A percentile compares a stretch with the other conserved stretches of the same genome.
Evolutionary conservation across 1,284 basidiomycete species (phyloP).

Genomic region (Puccinia novopanici): DNA sequence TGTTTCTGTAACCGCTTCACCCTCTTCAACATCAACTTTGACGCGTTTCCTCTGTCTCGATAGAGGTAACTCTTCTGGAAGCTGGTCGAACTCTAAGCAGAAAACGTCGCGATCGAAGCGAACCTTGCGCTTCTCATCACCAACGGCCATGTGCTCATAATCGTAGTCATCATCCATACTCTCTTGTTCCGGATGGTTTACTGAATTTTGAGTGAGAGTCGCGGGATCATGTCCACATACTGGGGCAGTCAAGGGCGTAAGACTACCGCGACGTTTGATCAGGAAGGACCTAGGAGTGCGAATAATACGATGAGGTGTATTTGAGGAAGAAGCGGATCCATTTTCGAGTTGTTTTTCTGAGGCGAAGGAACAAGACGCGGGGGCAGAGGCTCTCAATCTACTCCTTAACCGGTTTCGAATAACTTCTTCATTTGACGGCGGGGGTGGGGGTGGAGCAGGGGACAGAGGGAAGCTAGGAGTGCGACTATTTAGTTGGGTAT

Average conservation of each 20-base stretch:
- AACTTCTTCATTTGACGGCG: neutral
- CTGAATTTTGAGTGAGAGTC: neutral
- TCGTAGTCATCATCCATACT: neutral
- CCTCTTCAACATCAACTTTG: neutral
- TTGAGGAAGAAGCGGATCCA: neutral
- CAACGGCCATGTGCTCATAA: neutral
- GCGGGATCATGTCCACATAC: neutral
- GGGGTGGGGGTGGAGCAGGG: constrained; percentile 1
- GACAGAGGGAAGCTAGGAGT: constrained; percentile 15
- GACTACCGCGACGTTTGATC: constrained; percentile 31
- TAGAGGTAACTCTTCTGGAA: constrained; percentile 36
- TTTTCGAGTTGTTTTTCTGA: neutral
- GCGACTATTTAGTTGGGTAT: constrained; percentile 42
- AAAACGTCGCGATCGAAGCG: constrained; percentile 46
- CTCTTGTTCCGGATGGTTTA: neutral
- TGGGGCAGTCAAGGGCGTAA: constrained; percentile 29
- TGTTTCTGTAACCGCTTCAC: neutral
- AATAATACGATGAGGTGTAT: constrained; percentile 35
- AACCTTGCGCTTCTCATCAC: constrained; percentile 33
- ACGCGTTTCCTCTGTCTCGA: constrained; percentile 6
- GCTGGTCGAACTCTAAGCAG: constrained; percentile 45
- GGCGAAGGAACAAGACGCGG: neutral
- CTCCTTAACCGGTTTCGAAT: neutral
- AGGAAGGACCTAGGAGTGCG: constrained; percentile 42
- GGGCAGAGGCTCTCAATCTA: constrained; percentile 18